Evolutionary conservation across 2,329 filamentous ascomycete species (phyloP).

Genomic region (Ceratocystis cubensis): DNA sequence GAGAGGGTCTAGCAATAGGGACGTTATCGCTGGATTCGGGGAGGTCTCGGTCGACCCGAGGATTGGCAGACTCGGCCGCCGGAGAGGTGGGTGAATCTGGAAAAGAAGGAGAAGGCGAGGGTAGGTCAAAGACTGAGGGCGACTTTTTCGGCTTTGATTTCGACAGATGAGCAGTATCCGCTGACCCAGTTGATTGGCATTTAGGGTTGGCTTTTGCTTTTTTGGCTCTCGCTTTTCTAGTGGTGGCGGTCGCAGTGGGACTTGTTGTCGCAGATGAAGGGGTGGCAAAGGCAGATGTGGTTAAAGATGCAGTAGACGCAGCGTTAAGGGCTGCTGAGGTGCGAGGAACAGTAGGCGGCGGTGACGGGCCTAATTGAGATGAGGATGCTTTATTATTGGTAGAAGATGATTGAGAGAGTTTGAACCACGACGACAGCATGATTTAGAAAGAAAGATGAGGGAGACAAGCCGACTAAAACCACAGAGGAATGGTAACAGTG

Average conservation of each 20-base stretch:
- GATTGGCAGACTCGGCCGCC: constrained; percentile 8
- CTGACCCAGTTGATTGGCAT: constrained; percentile 13
- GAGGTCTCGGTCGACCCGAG: constrained; percentile 8
- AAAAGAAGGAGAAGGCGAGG: constrained; percentile 7
- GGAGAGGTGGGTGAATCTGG: constrained; percentile 7
- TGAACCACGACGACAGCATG: constrained; percentile 15
- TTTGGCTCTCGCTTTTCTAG: background rate
- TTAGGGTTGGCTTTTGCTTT: constrained; percentile 14
- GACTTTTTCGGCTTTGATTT: constrained; percentile 11
- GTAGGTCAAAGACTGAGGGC: constrained; percentile 1
- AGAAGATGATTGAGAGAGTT: constrained; percentile 7
- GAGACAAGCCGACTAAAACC: constrained; percentile 10
- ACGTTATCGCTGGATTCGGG: background rate
- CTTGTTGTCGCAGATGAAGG: constrained; percentile 10
- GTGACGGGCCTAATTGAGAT: background rate
- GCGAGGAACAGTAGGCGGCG: background rate
- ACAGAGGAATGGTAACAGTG: constrained; percentile 15
- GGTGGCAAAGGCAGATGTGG: background rate
- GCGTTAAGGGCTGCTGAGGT: background rate
- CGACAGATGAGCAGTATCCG: constrained; percentile 7
- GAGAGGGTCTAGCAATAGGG: background rate
- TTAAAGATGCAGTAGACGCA: background rate
- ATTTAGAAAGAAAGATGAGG: constrained; percentile 12
- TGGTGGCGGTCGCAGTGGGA: constrained; percentile 13
- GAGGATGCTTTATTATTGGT: background rate